These are phyloP conservation scores for Tetragonia tetragonoides DNA, from an alignment of 148 eudicot genomes.

Conservation along the genomic window DNA sequence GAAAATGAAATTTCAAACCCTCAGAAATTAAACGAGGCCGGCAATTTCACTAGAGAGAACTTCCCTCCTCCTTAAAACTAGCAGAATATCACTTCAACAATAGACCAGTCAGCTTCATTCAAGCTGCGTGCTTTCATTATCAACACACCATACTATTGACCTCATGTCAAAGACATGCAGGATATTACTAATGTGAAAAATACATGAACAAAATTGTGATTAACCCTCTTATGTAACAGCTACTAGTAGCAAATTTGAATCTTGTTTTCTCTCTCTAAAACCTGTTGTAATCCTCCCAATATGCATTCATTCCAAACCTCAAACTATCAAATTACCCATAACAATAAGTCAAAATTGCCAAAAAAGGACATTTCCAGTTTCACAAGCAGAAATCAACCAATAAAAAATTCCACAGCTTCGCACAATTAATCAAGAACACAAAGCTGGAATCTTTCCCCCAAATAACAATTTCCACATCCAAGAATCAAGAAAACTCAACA, in stretches of 20 bases:
- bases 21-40: no score
- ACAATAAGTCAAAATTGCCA: not conserved
- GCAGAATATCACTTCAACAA: not conserved
- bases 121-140: slow-evolving; percentile 20
- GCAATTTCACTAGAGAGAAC: not conserved
- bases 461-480: not conserved
- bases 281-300: not conserved
- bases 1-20: not conserved
- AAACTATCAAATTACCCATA: not conserved
- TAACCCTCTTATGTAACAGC: not conserved
- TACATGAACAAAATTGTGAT: slow-evolving; percentile 1
- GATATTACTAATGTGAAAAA: not conserved
- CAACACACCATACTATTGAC: slow-evolving; percentile 6
- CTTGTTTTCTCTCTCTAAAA: not conserved
- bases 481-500: not conserved
- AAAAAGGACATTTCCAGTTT: not conserved
- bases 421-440: no score
- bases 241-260: not conserved
- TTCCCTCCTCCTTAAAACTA: not conserved
- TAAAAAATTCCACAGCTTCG: no score
- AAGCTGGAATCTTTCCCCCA: not conserved
- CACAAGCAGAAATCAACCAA: no score
- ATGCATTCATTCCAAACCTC: not conserved
- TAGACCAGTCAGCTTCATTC: slow-evolving; percentile 27
- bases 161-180: not conserved